Base-by-base conservation (phyloP, 2,329 filamentous ascomycete genomes). In the Pseudopithomyces chartarum region DNA sequence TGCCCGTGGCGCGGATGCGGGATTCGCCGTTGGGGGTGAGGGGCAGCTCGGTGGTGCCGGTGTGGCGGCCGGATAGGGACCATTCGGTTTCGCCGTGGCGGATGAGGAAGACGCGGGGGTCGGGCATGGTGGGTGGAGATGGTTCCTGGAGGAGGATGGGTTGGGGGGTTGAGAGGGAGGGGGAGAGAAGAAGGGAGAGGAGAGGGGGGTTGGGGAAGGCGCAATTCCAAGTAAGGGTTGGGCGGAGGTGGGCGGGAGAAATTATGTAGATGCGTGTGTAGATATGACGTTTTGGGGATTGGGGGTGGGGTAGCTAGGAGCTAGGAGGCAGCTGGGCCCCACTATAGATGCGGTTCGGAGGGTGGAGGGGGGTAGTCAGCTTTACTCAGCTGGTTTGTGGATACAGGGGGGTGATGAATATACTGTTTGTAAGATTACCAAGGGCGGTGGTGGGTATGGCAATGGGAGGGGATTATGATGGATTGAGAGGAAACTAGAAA, bases 51-150 rank as follows among this genome's bases (percentile, higher is more conserved):
- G 90, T 90, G 26, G 81, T 83, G 50, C 92, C 90, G 0, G 94
- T 98, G 78, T 97, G 73, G 1, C 74, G 73, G 34, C 92, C 93
- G 65, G 89, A 89, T 46, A 96, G 86, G 5, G 91, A 96, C 93
- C 93, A 98, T 80, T 96, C 92, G 3, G 93, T 98, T 80, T 97
- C 92, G 78, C 93, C 94, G 73, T 97, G 93, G 66, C 93, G 91
- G 67, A 82, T 76, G 60, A 82, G 80, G 75, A 82, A 82, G 70
- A 82, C 79, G 48, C 80, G 74, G 6, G 80, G 80, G 22, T 79
- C 79, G 12, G 78, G 77, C 78, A 76, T 76, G 50, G 44, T 33
- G 4, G 29, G n/a, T 58, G 17, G 22, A 15, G 40, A 4, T 51
- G 12, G 44, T 12, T 45, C n/a, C n/a, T n/a, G 22, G 7, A 26